phyloP scores from a whole-genome alignment of 2,329 filamentous ascomycete species.

The Calonectria montana region DNA sequence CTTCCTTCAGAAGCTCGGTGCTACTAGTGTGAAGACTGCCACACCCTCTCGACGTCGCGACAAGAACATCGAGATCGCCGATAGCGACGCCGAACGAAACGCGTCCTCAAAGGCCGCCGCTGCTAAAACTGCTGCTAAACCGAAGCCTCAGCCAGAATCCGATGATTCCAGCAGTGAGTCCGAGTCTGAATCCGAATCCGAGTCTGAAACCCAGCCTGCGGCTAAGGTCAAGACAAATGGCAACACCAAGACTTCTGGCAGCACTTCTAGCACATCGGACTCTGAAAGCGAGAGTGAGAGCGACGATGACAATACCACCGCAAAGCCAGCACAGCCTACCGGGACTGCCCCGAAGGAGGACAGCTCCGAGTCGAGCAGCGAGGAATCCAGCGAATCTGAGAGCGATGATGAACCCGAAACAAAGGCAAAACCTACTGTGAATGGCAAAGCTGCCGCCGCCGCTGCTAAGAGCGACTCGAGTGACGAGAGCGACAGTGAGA shows the following conservation, averaged over 20 bases:
- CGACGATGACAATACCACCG: slow-evolving; percentile 38
- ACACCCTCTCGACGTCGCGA: slow-evolving; percentile 38
- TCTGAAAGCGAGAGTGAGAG: slow-evolving; percentile 46
- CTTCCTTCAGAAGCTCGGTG: slow-evolving; percentile 48
- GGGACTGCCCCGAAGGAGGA: slow-evolving; percentile 31
- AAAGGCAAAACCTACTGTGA: slow-evolving; percentile 29
- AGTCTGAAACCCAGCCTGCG: slow-evolving; percentile 38
- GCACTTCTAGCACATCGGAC: slow-evolving; percentile 40
- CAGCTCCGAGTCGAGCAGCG: slow-evolving; percentile 36
- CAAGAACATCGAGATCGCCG: slow-evolving; percentile 54
- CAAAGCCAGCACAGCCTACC: slow-evolving; percentile 23
- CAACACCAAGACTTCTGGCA: slow-evolving; percentile 30
- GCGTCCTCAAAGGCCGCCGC: slow-evolving; percentile 39
- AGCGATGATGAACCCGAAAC: slow-evolving; percentile 37
- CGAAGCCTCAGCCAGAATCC: slow-evolving; percentile 34
- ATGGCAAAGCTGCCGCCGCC: slow-evolving; percentile 29
- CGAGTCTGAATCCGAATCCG: slow-evolving; percentile 48
- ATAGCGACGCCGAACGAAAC: slow-evolving; percentile 54
- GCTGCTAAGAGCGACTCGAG: slow-evolving; percentile 37
- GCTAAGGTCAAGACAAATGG: slow-evolving; percentile 37
- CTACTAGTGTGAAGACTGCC: slow-evolving; percentile 29
- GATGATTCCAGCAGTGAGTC: slow-evolving; percentile 40
- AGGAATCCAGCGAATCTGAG: slow-evolving; percentile 44
- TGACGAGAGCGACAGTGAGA: slow-evolving; percentile 40
- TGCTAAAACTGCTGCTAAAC: slow-evolving; percentile 25